These are phyloP conservation scores for Candida pseudoviswanathii DNA, from an alignment of 1,139 yeast genomes.

Conservation along the genomic window DNA sequence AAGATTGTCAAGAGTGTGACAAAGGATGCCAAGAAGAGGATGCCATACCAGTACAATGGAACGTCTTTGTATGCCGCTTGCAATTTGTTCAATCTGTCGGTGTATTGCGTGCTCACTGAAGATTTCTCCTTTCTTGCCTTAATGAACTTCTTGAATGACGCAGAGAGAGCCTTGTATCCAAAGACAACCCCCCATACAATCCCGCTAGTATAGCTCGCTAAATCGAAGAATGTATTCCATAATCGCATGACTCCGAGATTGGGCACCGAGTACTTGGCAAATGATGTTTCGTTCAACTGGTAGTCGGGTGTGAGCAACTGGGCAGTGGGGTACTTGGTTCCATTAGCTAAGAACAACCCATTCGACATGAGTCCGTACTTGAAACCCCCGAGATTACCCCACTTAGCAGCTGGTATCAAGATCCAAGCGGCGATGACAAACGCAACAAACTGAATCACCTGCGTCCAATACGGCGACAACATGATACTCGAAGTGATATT, in stretches of 20 bases:
- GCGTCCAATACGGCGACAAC: slow-evolving; percentile 51
- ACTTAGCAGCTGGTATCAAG: slow-evolving; percentile 43
- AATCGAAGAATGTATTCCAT: slow-evolving; percentile 55
- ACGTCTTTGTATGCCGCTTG: slow-evolving; percentile 42
- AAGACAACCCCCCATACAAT: slow-evolving; percentile 48
- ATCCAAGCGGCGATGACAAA: slow-evolving; percentile 46
- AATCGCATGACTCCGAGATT: slow-evolving; percentile 47
- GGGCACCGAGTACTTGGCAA: too few relatives aligned
- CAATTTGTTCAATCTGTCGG: slow-evolving; percentile 45
- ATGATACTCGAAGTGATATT: slow-evolving; percentile 46
- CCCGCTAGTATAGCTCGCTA: slow-evolving; percentile 53
- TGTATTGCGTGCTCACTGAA: slow-evolving; percentile 19
- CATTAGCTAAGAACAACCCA: slow-evolving; percentile 33
- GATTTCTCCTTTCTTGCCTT: slow-evolving; percentile 11
- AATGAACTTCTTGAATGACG: slow-evolving; percentile 18
- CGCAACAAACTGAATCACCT: slow-evolving; percentile 43
- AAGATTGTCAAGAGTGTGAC: slow-evolving; percentile 36
- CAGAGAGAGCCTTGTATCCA: slow-evolving; percentile 28
- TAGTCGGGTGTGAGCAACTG: slow-evolving; percentile 35
- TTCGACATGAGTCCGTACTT: slow-evolving; percentile 46
- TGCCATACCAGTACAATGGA: slow-evolving; percentile 45
- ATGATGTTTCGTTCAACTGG: slow-evolving; percentile 32
- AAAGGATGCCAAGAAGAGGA: slow-evolving; percentile 38
- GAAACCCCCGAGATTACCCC: slow-evolving; percentile 28
- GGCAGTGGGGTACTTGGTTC: slow-evolving; percentile 39